Evolutionary conservation across 2,329 filamentous ascomycete genomes (phyloP), one percentile per base, ranked within the genome.

Genomic region (Periconia macrospinosa): DNA sequence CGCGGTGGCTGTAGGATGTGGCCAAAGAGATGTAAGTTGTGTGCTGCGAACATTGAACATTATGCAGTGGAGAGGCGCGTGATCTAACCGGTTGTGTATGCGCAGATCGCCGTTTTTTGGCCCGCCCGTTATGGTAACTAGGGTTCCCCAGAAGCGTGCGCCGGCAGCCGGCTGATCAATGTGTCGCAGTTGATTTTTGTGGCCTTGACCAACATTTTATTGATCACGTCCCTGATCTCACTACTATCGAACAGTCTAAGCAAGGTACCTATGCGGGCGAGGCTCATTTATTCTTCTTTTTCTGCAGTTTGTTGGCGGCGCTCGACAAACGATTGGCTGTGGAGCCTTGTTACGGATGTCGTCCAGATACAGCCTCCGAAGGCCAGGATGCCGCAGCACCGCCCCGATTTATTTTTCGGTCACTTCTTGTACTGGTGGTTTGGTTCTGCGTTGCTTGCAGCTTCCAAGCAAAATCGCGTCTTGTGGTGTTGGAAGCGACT

Each of bases 141-240:
- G 54, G 47, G 44, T 40, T 33, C 6, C 43, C n/a, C 18, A 30
- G 11, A 15, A 47, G 42, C 53, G 62, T 63, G 15, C 33, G 55
- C 46, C 30, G 47, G 35, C 54, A 30, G 48, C 63, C 54, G 62
- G 61, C 71, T 74, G 61, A 75, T 56, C 27, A 37, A 37, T 14
- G 41, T 17, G 41, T 40, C 33, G 51, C 54, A 78, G 82, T 80
- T 91, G 57, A 79, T 91, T 46, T 93, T 93, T 73, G 83, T 93
- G 57, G 88, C 83, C 20, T 78, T 93, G 66, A 91, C 88, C 42
- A 89, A 89, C 53, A 90, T 93, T 62, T 79, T 94, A 8, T 81
- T 94, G 30, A 88, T 91, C 75, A 90, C 90, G 47, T 90, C 87
- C 18, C 76, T 92, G 59, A 92, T 90, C 37, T 88, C 87, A 79